Evolutionary conservation across 2,329 filamentous ascomycete genomes (phyloP).

Genomic region (Phaeosphaeriaceae sp.): DNA sequence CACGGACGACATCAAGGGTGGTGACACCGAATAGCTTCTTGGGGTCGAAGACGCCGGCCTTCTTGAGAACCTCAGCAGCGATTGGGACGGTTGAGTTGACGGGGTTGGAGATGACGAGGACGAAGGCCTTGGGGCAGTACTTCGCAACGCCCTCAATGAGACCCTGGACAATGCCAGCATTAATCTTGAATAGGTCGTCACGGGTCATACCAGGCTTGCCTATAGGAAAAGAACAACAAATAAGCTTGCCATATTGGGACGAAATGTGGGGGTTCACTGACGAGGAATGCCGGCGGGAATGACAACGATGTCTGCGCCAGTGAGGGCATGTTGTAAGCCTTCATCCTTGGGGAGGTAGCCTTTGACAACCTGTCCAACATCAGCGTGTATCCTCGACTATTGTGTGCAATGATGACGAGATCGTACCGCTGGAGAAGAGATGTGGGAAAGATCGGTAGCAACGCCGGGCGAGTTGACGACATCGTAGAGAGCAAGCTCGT

Average conservation of each 20-base stretch:
- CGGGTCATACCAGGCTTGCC: conserved; percentile 98
- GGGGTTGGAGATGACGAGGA: conserved; percentile 98
- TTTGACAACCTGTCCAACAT: conserved; percentile 68
- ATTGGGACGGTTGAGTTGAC: conserved; percentile 99
- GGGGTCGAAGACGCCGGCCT: conserved; percentile 89
- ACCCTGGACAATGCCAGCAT: conserved; percentile 95
- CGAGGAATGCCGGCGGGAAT: conserved; percentile 98
- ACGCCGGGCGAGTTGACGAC: conserved; percentile 98
- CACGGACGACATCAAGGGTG: conserved; percentile 96
- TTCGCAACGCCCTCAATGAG: conserved; percentile 88
- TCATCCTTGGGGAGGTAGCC: conserved; percentile 86
- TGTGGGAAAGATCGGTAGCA: conserved; percentile 94
- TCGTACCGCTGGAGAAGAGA: conserved; percentile 83
- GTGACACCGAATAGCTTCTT: conserved; percentile 98
- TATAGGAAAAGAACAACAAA: conserved; percentile 47
- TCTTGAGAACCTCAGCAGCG: conserved; percentile 94
- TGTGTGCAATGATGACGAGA: conserved; percentile 11
- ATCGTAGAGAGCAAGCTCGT: conserved; percentile 97
- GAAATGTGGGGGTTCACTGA: conserved; percentile 51
- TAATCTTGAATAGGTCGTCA: conserved; percentile 99
- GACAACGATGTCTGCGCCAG: conserved; percentile 92
- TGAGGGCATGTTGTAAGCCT: conserved; percentile 86
- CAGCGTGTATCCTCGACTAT: conserved; percentile 19
- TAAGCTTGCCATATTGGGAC: conserved; percentile 17
- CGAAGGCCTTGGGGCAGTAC: conserved; percentile 87